Conservation (phyloP, 1,284 basidiomycete species). For the Takashimella koratensis region DNA sequence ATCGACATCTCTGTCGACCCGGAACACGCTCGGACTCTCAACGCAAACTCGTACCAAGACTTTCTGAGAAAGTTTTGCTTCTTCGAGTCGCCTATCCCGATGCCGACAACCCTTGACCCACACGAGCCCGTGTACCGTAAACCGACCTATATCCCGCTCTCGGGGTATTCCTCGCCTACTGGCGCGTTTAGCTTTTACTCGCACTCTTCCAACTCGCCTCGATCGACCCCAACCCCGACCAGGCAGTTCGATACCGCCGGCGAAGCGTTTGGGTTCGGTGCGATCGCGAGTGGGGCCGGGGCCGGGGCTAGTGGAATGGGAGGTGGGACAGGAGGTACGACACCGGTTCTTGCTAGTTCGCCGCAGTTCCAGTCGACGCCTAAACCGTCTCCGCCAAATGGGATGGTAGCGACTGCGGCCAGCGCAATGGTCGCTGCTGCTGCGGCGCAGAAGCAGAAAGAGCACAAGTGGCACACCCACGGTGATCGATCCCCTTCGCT, state of each 20-base stretch:
- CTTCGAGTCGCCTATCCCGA: slow-evolving; percentile 41
- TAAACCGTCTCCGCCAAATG: not conserved
- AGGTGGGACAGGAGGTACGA: too few species aligned
- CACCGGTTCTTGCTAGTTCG: not conserved
- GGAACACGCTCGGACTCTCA: slow-evolving; percentile 21
- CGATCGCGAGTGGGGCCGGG: too few species aligned
- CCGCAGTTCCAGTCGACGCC: not conserved
- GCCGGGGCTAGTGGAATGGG: too few species aligned
- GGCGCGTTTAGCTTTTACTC: slow-evolving; percentile 35
- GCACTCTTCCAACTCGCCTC: slow-evolving; percentile 20
- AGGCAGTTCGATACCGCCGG: slow-evolving; percentile 23
- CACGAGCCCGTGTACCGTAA: slow-evolving; percentile 17
- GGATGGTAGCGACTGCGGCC: not conserved
- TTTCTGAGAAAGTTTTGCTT: slow-evolving; percentile 50
- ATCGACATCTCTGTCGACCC: slow-evolving; percentile 21
- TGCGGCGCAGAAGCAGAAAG: not conserved
- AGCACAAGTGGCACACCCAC: not conserved
- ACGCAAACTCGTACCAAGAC: slow-evolving; percentile 34
- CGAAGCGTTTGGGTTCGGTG: slow-evolving; percentile 28
- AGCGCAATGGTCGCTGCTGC: too few species aligned
- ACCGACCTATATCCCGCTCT: slow-evolving; percentile 15
- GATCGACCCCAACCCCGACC: slow-evolving; percentile 16
- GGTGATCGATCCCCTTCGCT: not conserved
- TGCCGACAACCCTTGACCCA: slow-evolving; percentile 19
- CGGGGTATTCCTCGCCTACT: slow-evolving; percentile 23